Evolutionary conservation across 225 moss, liverwort and hornwort genomes (phyloP), one percentile per base, ranked within the genome.

Genomic region (Pseudoscleropodium purum): DNA sequence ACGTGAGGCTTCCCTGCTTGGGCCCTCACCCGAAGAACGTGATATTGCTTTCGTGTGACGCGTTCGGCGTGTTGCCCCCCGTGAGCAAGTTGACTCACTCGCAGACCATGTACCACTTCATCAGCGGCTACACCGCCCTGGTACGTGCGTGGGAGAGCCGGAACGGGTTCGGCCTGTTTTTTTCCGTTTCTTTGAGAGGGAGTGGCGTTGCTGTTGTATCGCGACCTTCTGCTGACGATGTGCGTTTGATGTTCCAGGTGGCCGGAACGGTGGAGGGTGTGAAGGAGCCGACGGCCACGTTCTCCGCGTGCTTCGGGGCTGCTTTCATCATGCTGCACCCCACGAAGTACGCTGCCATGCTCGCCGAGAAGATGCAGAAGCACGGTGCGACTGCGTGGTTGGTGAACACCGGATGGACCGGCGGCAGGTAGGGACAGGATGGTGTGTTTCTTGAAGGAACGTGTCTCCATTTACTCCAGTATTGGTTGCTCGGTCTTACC

Each of bases 51-150:
- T 95, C 97, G 56, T 99, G 99, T 59, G 99, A 99, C 91, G 99
- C 99, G 18, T 99, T 99, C 87, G 99, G 99, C 19, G 99, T 99
- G 24, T 82, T 99, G 77, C 99, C 97, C 52, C 99, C 99, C 37
- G 97, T 99, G 86, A 99, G 99, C 96, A 99, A 96, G 90, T 84
- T 99, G 91, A 96, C 96, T 14, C 91, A 97, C 81, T 85, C 99
- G 62, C 99, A 99, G 84, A 99, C 99, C 59, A 99, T 99, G 99
- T 99, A 99, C 88, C 99, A 99, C 93, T 99, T 99, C 92, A 97
- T 99, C 96, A 99, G 97, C 62, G 99, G 99, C 23, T 99, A 99
- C 86, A 99, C 99, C 39, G 99, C 99, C 6, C 85, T 99, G 95
- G 99, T 99, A 92, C 90, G 95, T 85, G 60, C 43, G 68, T 52